phyloP scores from a whole-genome alignment of 345 rosid genomes.

The Sonneratia caseolaris region DNA sequence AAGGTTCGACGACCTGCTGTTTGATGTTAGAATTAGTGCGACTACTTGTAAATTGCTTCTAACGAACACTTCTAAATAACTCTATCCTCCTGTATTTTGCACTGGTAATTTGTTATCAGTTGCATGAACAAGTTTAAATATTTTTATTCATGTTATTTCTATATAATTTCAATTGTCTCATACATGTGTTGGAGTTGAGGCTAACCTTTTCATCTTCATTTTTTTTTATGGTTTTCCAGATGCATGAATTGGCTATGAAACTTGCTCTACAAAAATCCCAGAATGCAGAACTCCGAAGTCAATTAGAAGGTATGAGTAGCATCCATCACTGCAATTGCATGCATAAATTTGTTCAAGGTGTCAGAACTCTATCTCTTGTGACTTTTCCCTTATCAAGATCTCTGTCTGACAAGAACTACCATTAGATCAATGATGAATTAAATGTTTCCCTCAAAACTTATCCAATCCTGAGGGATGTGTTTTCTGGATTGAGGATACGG shows the following conservation, averaged over 20 bases:
- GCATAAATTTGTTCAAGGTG: background rate
- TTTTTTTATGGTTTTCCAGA: conserved; percentile 33
- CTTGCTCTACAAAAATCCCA: conserved; percentile 82
- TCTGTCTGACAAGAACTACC: background rate
- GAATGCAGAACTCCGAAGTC: conserved; percentile 72
- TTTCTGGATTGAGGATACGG: background rate
- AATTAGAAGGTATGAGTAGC: conserved; percentile 59
- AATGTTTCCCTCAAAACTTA: background rate
- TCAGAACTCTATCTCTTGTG: no score
- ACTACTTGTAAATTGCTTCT: background rate
- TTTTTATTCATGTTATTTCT: background rate
- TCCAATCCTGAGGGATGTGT: background rate
- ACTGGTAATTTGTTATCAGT: background rate
- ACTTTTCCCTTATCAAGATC: no score
- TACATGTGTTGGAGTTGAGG: background rate
- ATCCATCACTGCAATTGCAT: conserved; percentile 2
- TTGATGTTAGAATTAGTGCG: background rate
- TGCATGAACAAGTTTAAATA: background rate
- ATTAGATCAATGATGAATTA: background rate
- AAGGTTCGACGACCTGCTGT: conserved; percentile 37
- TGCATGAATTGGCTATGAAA: conserved; percentile 76
- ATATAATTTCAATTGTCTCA: background rate
- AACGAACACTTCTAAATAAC: background rate
- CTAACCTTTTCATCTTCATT: background rate
- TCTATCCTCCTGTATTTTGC: background rate